phyloP scores from a whole-genome alignment of 2,329 filamentous ascomycete species.

The Aspergillus persii region DNA sequence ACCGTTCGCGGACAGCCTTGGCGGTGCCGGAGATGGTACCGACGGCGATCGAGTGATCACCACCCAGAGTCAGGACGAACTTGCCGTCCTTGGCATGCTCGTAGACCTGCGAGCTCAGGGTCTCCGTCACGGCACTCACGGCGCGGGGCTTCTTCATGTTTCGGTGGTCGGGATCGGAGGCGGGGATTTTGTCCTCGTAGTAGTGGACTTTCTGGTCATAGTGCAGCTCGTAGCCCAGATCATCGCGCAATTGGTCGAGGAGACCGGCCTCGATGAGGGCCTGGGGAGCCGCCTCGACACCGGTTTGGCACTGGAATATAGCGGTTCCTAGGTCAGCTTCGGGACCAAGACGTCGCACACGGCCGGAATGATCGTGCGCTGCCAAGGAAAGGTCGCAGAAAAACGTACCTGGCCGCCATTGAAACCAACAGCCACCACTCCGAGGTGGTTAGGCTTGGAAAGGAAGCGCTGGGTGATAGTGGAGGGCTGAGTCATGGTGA shows the following conservation, averaged over 20 bases:
- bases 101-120: slow-evolving; percentile 82
- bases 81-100: slow-evolving; percentile 77
- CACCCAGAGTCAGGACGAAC: slow-evolving; percentile 87
- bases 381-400: slow-evolving; percentile 7
- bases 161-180: slow-evolving; percentile 71
- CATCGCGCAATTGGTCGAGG: slow-evolving; percentile 75
- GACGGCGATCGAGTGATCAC: slow-evolving; percentile 95
- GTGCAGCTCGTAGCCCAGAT: slow-evolving; percentile 84
- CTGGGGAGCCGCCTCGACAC: slow-evolving; percentile 85
- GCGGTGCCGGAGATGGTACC: slow-evolving; percentile 87
- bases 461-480: slow-evolving; percentile 73
- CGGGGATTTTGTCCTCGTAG: slow-evolving; percentile 73
- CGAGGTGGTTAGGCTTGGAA: slow-evolving; percentile 72
- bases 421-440: slow-evolving; percentile 92
- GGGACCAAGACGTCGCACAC: background rate
- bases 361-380: slow-evolving; percentile 10
- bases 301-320: slow-evolving; percentile 69
- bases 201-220: slow-evolving; percentile 80
- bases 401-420: slow-evolving; percentile 83
- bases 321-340: background rate
- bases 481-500: slow-evolving; percentile 54
- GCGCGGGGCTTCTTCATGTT: slow-evolving; percentile 91
- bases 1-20: slow-evolving; percentile 78
- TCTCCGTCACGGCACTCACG: slow-evolving; percentile 79
- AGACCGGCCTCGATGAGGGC: slow-evolving; percentile 87